A percentile compares a stretch with the other conserved stretches of the same genome.
phyloP scores from a whole-genome alignment of 768 basidiomycete genomes.

The Suillus bovinus region DNA sequence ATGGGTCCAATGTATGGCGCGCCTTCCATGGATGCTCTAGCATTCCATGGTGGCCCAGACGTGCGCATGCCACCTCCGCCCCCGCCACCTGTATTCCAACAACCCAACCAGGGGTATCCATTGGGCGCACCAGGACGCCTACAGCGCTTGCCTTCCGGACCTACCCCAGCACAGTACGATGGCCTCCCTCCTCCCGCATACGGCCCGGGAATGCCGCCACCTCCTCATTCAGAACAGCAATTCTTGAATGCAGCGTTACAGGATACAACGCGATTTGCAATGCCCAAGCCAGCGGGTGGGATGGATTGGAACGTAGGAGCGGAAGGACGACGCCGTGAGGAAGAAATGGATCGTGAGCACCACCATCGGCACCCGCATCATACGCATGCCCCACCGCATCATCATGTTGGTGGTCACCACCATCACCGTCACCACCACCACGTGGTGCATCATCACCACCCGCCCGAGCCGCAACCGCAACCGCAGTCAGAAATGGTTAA shows the following conservation, averaged over 20 bases:
- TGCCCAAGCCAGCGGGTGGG: conserved; percentile 32
- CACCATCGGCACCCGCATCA: conserved; percentile 36
- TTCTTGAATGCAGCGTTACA: neutral
- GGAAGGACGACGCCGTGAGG: conserved; percentile 37
- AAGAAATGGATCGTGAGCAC: conserved; percentile 32
- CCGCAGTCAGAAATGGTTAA: conserved; percentile 27
- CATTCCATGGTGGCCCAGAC: conserved; percentile 24
- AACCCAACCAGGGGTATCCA: conserved; percentile 6
- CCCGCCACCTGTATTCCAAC: conserved; percentile 7
- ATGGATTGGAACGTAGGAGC: conserved; percentile 36
- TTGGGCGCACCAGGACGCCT: conserved; percentile 5
- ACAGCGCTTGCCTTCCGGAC: conserved; percentile 3
- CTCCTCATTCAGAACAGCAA: neutral
- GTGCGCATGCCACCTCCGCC: conserved; percentile 7
- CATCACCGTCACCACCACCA: conserved; percentile 50
- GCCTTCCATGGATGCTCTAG: conserved; percentile 11
- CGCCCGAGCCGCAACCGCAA: conserved; percentile 26
- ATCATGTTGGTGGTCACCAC: conserved; percentile 34
- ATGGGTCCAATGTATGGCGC: conserved; percentile 5
- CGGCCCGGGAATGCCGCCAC: conserved; percentile 6
- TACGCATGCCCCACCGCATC: conserved; percentile 26
- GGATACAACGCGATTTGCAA: conserved; percentile 5
- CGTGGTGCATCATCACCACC: conserved; percentile 54
- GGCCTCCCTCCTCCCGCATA: conserved; percentile 1
- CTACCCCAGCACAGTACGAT: conserved; percentile 5